Evolutionary conservation across 108 stramenopile genomes (phyloP), one percentile per base, ranked within the genome.

Genomic region (Skeletonema marinoi): DNA sequence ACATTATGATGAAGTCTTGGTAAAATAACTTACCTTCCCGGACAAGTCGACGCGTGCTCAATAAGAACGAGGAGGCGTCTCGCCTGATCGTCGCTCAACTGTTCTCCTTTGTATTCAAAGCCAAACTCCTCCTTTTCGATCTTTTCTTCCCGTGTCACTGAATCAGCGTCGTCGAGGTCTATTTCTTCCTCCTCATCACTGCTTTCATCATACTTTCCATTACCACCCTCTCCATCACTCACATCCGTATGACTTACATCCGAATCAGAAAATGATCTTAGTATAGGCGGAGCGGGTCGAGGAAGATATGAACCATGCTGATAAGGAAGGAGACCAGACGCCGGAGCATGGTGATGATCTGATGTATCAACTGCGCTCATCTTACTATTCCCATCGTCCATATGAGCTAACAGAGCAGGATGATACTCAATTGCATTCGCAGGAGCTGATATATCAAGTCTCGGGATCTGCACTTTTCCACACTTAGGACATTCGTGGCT

Each of bases 371-470:
- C 58, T 4, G 70, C 14, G 67, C 54, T 74, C 12, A 60, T 72
- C 31, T 74, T 87, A 46, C 70, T 79, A 64, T 78, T 67, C 19
- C 75, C 73, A 10, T 89, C 90, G 29, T 93, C 90, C 6, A 78
- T 83, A 65, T 94, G 92, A 17, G 92, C 93, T 60, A 95, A 70
- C 33, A 96, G 72, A 6, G 95, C 94, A n/a, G 94, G 95, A 75
- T 97, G 94, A 68, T 95, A 95, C 51, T 96, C 92, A 63, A 96
- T 93, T 9, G 82, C 73, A 82, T 97, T 97, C 11, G 88, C 86
- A 16, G 91, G 89, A 32, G 89, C 78, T 32, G 88, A 78, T 19
- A 97, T 97, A 78, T 97, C 95, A 14, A 97, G 73, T 36, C 92
- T 74, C 31, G 96, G 96, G 32, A 96, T 90, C 83, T 94, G 94